These are phyloP conservation scores for Lasiodiplodia theobromae DNA, from an alignment of 2,329 filamentous ascomycete genomes.

Conservation along the genomic window DNA sequence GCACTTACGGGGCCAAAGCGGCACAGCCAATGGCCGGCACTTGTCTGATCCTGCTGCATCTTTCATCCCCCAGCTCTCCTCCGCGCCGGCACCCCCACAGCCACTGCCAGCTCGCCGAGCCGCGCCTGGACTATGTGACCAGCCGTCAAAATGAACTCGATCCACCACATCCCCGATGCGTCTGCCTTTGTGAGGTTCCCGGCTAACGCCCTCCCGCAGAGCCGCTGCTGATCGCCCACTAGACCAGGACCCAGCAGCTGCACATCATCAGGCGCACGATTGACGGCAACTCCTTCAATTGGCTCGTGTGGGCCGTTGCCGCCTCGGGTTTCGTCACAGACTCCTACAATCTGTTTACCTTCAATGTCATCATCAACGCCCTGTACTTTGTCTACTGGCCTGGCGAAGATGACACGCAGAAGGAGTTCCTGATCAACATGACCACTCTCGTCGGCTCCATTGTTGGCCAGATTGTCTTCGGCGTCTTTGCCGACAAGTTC, in stretches of 20 bases:
- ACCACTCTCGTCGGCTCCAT: constrained; percentile 50
- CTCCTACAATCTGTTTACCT: constrained; percentile 48
- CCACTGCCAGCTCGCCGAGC: not conserved
- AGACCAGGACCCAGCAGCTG: constrained; percentile 20
- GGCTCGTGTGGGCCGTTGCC: constrained; percentile 24
- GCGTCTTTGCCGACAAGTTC: constrained; percentile 46
- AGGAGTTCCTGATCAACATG: constrained; percentile 46
- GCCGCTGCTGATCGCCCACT: constrained; percentile 15
- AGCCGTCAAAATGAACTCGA: constrained; percentile 10
- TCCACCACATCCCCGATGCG: constrained; percentile 6
- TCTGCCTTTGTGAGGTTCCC: constrained; percentile 8
- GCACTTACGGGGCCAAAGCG: not conserved
- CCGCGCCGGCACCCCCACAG: not conserved
- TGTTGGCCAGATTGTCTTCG: constrained; percentile 48
- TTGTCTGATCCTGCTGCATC: not conserved
- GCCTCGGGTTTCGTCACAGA: constrained; percentile 41
- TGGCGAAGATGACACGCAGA: constrained; percentile 34
- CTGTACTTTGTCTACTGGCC: constrained; percentile 50
- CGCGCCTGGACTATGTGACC: not conserved
- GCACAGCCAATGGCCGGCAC: constrained; percentile 15
- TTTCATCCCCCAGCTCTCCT: not conserved
- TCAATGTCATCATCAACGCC: constrained; percentile 51
- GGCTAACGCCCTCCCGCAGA: constrained; percentile 21
- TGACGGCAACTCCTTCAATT: constrained; percentile 19
- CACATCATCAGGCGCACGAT: constrained; percentile 24